Evolutionary conservation across 192 early-diverging fungal species (phyloP).

Genomic region (Pilobolus umbonatus): DNA sequence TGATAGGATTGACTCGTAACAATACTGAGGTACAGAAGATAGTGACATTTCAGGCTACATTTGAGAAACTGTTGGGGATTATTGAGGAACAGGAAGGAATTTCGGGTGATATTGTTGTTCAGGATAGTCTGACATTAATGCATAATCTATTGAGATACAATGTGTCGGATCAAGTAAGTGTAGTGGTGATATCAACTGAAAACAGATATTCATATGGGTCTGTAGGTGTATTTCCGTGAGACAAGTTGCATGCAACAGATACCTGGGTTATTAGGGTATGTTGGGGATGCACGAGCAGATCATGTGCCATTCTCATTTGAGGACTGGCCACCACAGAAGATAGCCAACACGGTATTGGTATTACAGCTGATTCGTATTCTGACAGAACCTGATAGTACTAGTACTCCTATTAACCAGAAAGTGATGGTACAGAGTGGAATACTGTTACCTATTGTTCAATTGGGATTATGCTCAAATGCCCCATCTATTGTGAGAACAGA

Average conservation of each 20-base stretch:
- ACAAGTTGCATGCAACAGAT: slow-evolving; percentile 89
- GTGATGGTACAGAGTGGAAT: slow-evolving; percentile 83
- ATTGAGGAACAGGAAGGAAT: slow-evolving; percentile 89
- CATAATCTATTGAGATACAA: slow-evolving; percentile 94
- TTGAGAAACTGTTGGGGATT: slow-evolving; percentile 86
- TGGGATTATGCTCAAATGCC: slow-evolving; percentile 69
- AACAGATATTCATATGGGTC: neutral
- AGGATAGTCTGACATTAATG: slow-evolving; percentile 92
- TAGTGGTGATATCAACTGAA: neutral
- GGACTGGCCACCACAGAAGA: slow-evolving; percentile 80
- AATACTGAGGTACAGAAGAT: slow-evolving; percentile 99
- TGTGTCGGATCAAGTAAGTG: slow-evolving; percentile 88
- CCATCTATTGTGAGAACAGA: slow-evolving; percentile 75
- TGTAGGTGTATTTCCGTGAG: slow-evolving; percentile 92
- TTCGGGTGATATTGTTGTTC: slow-evolving; percentile 91
- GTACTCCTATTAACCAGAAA: slow-evolving; percentile 85
- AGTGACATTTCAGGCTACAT: slow-evolving; percentile 97
- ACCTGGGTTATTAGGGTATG: slow-evolving; percentile 65
- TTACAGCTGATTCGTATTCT: slow-evolving; percentile 88
- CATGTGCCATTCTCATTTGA: slow-evolving; percentile 42
- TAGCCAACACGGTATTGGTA: slow-evolving; percentile 80
- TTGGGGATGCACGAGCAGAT: slow-evolving; percentile 34
- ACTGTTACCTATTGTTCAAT: slow-evolving; percentile 72
- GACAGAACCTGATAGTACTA: slow-evolving; percentile 82
- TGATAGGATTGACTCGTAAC: slow-evolving; percentile 86